Evolutionary conservation across 495 filamentous ascomycete species (phyloP).

Genomic region (Oleoguttula mirabilis): DNA sequence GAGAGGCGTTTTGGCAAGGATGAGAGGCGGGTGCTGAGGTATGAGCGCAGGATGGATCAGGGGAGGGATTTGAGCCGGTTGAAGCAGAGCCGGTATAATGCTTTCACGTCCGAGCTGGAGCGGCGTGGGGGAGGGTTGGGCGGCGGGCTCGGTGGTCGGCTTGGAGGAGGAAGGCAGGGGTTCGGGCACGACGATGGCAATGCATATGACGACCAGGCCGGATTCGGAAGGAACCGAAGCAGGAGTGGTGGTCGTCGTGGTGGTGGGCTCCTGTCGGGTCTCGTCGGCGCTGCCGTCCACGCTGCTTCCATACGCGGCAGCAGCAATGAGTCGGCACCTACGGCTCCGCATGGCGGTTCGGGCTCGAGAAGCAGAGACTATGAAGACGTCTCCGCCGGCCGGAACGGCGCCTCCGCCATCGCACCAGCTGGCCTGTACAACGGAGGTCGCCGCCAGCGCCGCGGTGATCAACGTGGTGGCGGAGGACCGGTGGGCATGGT

Average conservation of each 20-base stretch:
- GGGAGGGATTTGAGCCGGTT: not conserved
- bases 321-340: not conserved
- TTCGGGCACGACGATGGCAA: not conserved
- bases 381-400: not conserved
- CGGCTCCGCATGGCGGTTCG: not conserved
- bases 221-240: not conserved
- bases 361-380: not conserved
- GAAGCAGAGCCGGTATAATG: not conserved
- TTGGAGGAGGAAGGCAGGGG: too few species aligned
- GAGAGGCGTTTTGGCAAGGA: conserved; percentile 2
- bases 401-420: not conserved
- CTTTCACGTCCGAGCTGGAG: not conserved
- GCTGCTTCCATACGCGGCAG: not conserved
- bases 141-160: too few species aligned
- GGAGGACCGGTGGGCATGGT: conserved; percentile 11
- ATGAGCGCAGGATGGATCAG: not conserved
- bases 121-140: not conserved
- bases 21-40: not conserved
- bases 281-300: not conserved
- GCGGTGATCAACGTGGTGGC: not conserved
- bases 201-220: not conserved
- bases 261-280: not conserved
- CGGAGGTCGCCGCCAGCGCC: not conserved
- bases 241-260: not conserved
- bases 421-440: not conserved